Evolutionary conservation across 2,329 filamentous ascomycete species (phyloP).

Genomic region (Fusarium pseudoanthophilum): DNA sequence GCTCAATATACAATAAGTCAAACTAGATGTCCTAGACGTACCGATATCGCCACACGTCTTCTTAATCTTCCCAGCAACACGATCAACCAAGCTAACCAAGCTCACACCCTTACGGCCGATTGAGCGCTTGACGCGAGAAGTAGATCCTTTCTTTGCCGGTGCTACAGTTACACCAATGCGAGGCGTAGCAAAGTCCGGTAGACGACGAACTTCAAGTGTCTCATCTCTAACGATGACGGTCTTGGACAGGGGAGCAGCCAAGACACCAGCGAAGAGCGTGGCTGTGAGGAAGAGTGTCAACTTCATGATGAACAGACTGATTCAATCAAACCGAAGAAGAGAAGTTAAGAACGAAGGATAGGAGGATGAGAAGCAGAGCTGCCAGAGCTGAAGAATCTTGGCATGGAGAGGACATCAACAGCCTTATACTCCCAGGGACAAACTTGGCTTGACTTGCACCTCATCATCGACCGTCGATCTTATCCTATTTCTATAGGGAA

Average conservation of each 20-base stretch:
- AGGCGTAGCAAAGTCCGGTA: not conserved
- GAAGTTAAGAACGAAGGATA: fast-evolving
- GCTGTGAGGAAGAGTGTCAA: not conserved
- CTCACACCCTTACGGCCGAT: not conserved
- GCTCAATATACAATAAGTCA: no score
- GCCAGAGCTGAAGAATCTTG: not conserved
- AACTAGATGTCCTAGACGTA: not conserved
- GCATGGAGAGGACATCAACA: not conserved
- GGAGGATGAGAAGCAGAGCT: not conserved
- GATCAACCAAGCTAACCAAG: not conserved
- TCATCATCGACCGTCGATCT: not conserved
- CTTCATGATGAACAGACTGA: constrained; percentile 15
- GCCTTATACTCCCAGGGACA: constrained; percentile 1
- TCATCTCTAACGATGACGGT: not conserved
- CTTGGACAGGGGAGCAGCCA: not conserved
- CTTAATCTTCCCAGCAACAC: not conserved
- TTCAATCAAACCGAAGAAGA: no score
- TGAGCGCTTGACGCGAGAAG: not conserved
- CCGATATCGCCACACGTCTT: not conserved
- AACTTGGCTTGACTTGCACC: not conserved
- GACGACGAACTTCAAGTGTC: not conserved
- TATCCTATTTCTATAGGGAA: not conserved
- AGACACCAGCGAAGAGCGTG: not conserved
- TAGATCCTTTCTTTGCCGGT: fast-evolving
- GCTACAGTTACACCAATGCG: not conserved